Base-by-base conservation (phyloP, 2,329 filamentous ascomycete species). In the Alternaria burnsii region DNA sequence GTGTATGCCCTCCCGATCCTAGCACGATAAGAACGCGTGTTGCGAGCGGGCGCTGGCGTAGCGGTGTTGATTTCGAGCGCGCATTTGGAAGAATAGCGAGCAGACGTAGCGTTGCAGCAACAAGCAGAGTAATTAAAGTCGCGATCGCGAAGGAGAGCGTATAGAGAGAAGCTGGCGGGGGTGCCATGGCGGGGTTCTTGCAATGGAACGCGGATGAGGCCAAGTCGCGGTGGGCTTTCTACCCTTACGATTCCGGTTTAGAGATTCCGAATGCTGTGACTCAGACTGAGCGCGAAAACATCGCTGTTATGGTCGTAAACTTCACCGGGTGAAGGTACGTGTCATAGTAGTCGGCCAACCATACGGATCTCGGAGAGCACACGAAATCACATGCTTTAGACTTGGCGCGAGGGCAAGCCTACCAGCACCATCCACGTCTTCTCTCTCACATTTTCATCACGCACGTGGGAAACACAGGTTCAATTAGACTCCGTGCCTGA, bases 1-100 rank as follows among this genome's bases (percentile, higher is more conserved):
- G 89, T 0, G 95, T 97, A 80, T 99, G 95, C 1, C 95, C 95
- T 32, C 95, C 95, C 3, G 92, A 96, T 53, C 95, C 95, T 24
- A 98, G 89, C 26, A 98, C 89, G 65, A 97, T 86, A 32, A 97
- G 83, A 55, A 93, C 82, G 77, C 94, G 88, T 7, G 83, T 82
- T 26, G 82, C 81, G 4, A 71, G 52, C 20, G 73, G 72, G 54
- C 72, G 75, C 46, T 52, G 68, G 28, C 59, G 66, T 58, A 68
- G 63, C 52, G 66, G 61, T 18, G 7, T 56, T n/a, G 58, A 62
- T 71, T 65, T 55, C 58, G 55, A 53, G 73, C 74, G 55, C 55
- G 61, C 7, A 72, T 51, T 68, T 28, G 78, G 75, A 24, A 83
- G 74, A 56, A 82, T 78, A 38, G 74, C 68, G 62, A 78, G 70